These are phyloP conservation scores for Calophaca sinica DNA, from an alignment of 306 rosid genomes.

Conservation along the genomic window DNA sequence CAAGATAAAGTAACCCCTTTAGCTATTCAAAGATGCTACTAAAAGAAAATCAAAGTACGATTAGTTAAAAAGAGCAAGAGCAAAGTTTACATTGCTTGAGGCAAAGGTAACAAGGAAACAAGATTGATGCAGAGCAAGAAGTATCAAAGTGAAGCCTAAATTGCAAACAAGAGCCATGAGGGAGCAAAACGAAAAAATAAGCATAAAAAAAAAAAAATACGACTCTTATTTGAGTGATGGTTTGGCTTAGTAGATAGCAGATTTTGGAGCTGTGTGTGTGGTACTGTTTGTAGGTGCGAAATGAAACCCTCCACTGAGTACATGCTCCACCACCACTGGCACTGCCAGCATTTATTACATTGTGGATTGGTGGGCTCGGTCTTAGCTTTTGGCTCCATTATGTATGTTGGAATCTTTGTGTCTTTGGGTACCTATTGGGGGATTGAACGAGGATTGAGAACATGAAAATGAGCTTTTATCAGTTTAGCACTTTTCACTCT, in stretches of 20 bases:
- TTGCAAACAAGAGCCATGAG: conserved; percentile 55
- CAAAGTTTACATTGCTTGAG: conserved; percentile 50
- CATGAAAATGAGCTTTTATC: background rate
- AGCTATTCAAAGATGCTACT: background rate
- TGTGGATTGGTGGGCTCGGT: background rate
- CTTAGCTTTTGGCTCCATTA: background rate
- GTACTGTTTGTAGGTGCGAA: conserved; percentile 2
- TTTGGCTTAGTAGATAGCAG: background rate
- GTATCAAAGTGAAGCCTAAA: conserved; percentile 32
- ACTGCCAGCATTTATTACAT: background rate
- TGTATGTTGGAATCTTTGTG: conserved; percentile 3
- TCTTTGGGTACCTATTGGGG: background rate
- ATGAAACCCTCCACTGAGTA: background rate
- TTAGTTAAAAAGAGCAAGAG: too few relatives aligned
- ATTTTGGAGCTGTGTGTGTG: background rate
- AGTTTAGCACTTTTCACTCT: background rate
- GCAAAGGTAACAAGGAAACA: conserved; percentile 47
- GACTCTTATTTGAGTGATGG: background rate
- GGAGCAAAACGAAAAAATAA: conserved; percentile 7
- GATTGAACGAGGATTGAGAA: background rate
- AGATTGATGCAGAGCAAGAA: conserved; percentile 46
- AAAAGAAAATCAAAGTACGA: background rate
- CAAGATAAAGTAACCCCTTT: background rate
- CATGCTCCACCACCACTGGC: background rate
- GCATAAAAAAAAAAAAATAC: background rate